phyloP scores from a whole-genome alignment of 208 protist species.

The Leishmania mexicana region DNA sequence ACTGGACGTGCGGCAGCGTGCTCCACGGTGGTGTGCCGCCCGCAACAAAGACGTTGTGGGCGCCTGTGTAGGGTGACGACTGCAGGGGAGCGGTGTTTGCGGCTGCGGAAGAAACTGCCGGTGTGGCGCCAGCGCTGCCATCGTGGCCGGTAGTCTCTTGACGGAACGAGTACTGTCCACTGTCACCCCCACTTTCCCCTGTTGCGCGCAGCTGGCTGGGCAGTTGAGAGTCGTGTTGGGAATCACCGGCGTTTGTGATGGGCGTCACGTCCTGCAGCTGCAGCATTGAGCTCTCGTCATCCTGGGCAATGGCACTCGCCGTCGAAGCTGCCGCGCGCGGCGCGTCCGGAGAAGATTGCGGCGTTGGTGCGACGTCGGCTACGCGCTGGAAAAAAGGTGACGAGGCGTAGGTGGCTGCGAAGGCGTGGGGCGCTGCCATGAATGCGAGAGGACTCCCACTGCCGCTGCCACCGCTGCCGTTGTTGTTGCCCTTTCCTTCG shows the following conservation, averaged over 20 bases:
- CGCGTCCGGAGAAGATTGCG: constrained; percentile 1
- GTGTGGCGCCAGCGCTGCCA: neutral
- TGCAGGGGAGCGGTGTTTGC: neutral
- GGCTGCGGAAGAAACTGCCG: neutral
- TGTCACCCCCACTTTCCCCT: neutral
- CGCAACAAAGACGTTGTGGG: neutral
- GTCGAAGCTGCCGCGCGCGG: neutral
- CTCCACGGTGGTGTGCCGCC: neutral
- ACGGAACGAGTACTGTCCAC: neutral
- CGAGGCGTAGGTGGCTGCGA: neutral
- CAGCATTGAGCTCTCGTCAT: constrained; percentile 4
- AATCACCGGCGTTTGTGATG: constrained; percentile 13
- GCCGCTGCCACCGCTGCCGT: neutral
- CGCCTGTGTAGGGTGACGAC: neutral
- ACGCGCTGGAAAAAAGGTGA: constrained; percentile 33
- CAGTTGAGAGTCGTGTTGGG: constrained; percentile 15
- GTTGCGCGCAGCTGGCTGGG: constrained; percentile 8
- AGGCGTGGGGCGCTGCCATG: neutral
- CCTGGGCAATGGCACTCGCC: neutral
- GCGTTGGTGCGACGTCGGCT: neutral
- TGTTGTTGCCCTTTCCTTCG: neutral
- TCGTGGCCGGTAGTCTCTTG: neutral
- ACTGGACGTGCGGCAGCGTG: neutral
- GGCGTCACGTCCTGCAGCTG: constrained; percentile 24
- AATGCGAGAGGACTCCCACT: neutral